Conservation (phyloP, 139 green algal species). For the Trebouxia sp. region DNA sequence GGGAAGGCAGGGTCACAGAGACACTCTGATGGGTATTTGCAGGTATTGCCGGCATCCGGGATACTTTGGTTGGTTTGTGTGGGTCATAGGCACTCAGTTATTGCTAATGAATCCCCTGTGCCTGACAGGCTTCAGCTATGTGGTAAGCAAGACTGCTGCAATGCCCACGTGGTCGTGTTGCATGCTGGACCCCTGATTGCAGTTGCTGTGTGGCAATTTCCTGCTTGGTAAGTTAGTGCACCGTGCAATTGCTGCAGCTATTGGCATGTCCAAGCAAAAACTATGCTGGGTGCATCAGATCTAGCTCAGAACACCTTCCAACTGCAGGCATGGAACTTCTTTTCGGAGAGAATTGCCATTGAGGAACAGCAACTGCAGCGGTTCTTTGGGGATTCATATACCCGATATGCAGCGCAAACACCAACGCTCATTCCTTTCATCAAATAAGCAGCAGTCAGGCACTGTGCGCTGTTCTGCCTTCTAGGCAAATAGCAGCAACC, state of each 20-base stretch:
- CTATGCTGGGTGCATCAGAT: too few relatives aligned
- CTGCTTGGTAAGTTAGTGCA: too few relatives aligned
- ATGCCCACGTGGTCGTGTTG: not conserved
- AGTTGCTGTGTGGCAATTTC: too few relatives aligned
- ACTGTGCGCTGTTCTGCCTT: not conserved
- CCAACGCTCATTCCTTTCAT: slow-evolving; percentile 59
- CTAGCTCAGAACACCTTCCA: not conserved
- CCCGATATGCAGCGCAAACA: slow-evolving; percentile 45
- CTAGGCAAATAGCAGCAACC: too few relatives aligned
- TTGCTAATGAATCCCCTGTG: slow-evolving; percentile 78
- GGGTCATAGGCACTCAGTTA: slow-evolving; percentile 82
- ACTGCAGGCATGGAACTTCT: slow-evolving; percentile 67
- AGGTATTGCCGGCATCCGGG: slow-evolving; percentile 84
- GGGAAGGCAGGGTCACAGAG: too few relatives aligned
- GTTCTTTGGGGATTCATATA: slow-evolving; percentile 69
- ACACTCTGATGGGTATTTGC: slow-evolving; percentile 1
- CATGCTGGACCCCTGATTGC: too few relatives aligned
- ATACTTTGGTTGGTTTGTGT: slow-evolving; percentile 90
- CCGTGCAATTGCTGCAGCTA: slow-evolving; percentile 15
- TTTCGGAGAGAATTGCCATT: slow-evolving; percentile 50
- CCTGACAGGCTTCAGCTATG: slow-evolving; percentile 46
- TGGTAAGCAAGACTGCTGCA: slow-evolving; percentile 43
- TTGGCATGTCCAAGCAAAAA: not conserved
- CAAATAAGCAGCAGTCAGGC: slow-evolving; percentile 35
- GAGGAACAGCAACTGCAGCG: slow-evolving; percentile 63